phyloP scores from a whole-genome alignment of 257 asterid genomes.

The Gynochthodes officinalis region DNA sequence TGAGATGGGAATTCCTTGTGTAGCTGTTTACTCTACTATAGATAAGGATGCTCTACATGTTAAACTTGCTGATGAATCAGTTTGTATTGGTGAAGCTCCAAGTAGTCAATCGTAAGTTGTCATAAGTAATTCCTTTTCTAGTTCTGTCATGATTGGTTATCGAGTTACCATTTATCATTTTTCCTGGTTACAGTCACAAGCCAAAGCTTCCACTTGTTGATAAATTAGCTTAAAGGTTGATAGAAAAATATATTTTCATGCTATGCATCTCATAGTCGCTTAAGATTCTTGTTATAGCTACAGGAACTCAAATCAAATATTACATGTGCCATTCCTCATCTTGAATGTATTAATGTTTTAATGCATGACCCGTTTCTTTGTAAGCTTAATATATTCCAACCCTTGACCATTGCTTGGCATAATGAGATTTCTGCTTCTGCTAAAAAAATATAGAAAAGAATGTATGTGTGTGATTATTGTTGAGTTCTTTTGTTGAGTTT shows the following conservation, averaged over 20 bases:
- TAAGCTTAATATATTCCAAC: background rate
- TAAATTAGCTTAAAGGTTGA: background rate
- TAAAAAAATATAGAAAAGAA: background rate
- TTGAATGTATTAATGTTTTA: background rate
- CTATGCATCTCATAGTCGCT: background rate
- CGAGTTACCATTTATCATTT: background rate
- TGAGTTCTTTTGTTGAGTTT: background rate
- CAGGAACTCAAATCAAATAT: background rate
- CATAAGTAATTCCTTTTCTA: background rate
- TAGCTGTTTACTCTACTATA: slow-evolving; percentile 93
- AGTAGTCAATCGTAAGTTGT: slow-evolving; percentile 93
- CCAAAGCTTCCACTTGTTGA: background rate
- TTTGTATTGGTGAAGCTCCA: slow-evolving; percentile 99
- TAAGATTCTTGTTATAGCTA: background rate
- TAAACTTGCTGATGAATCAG: slow-evolving; percentile 94
- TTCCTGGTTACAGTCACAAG: background rate
- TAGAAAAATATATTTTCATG: background rate
- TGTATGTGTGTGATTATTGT: background rate
- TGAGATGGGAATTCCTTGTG: slow-evolving; percentile 99
- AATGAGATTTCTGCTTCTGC: background rate
- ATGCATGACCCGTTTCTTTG: background rate
- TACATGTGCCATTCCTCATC: background rate
- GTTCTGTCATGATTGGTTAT: background rate
- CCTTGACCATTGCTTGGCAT: background rate
- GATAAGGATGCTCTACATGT: slow-evolving; percentile 98